Base-by-base conservation (phyloP, 2,329 filamentous ascomycete species). In the Penicillium verrucosum region DNA sequence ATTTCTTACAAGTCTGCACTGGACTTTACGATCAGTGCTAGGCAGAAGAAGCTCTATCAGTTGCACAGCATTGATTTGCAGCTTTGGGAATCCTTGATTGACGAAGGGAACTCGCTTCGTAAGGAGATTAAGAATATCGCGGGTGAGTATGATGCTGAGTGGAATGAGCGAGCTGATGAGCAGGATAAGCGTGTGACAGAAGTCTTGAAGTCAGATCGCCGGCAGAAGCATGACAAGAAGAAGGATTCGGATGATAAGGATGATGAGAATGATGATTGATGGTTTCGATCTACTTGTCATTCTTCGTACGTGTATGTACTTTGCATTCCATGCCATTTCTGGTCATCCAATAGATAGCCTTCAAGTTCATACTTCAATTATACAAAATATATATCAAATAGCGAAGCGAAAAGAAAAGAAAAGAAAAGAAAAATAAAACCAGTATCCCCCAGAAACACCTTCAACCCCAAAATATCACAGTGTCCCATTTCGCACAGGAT, bases 101-200 rank as follows among this genome's bases (percentile, higher is more conserved):
- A 92, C 46, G 91, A 96, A 60, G 90, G 86, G 0, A 96, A 96
- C 69, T 76, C 81, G 2, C 73, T 96, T 61, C 78, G 92, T 6
- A 83, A 82, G 61, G 92, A 97, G 75, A 89, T 97, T 72, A 89
- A 88, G 74, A 81, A 82, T 16, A 84, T 95, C 9, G 91, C 92
- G 0, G 84, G 86, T 34, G 91, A 96, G 74, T 96, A 96, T 71
- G 91, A 95, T 65, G 90, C 92, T 8, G 90, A 93, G 50, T 96
- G 91, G 90, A 85, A 96, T 66, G 90, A 94, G 77, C 82, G 80
- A 59, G 78, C 78, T 60, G 89, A 95, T 63, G 84, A 93, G 50
- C 85, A 85, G 12, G 83, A 88, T 65, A 82, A 88, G 61, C 76
- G 73, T 54, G 81, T 85, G 21, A 78, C 76, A 2, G 74, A 82